phyloP scores from a whole-genome alignment of 164 flowering plant species.

The Tetrastigma voinierianum region DNA sequence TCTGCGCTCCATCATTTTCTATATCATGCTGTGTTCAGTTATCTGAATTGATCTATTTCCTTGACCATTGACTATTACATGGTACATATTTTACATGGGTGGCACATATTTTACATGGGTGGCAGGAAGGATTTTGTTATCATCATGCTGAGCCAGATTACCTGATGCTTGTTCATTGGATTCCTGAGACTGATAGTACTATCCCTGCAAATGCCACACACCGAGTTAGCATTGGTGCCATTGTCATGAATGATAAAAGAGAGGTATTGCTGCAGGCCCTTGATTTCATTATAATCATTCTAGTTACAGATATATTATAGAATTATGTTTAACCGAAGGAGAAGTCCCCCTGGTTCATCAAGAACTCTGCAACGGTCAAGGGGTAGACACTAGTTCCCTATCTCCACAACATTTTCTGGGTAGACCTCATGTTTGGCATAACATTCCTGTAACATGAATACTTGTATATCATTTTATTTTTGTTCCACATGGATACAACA shows the following conservation, averaged over 20 bases:
- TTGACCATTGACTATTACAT: neutral
- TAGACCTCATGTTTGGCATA: no score
- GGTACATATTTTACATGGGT: neutral
- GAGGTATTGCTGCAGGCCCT: slow-evolving; percentile 33
- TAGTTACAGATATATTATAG: neutral
- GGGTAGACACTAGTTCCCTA: no score
- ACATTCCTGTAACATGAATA: no score
- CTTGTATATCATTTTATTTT: no score
- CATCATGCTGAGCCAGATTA: slow-evolving; percentile 51
- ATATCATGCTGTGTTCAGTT: neutral
- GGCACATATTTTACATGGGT: slow-evolving; percentile 11
- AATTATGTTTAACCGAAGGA: neutral
- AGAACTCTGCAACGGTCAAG: no score
- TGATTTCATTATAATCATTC: neutral
- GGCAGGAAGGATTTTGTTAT: slow-evolving; percentile 52
- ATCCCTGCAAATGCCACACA: slow-evolving; percentile 52
- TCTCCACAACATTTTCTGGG: no score
- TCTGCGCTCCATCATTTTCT: no score
- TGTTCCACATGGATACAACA: no score
- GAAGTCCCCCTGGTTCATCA: no score
- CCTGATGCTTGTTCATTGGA: slow-evolving; percentile 53
- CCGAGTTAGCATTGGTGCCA: slow-evolving; percentile 47
- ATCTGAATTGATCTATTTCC: neutral
- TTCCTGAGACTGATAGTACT: slow-evolving; percentile 35
- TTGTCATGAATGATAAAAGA: slow-evolving; percentile 44